Evolutionary conservation across 768 basidiomycete species (phyloP), one percentile per base, ranked within the genome.

Genomic region (Amanita inopinata): DNA sequence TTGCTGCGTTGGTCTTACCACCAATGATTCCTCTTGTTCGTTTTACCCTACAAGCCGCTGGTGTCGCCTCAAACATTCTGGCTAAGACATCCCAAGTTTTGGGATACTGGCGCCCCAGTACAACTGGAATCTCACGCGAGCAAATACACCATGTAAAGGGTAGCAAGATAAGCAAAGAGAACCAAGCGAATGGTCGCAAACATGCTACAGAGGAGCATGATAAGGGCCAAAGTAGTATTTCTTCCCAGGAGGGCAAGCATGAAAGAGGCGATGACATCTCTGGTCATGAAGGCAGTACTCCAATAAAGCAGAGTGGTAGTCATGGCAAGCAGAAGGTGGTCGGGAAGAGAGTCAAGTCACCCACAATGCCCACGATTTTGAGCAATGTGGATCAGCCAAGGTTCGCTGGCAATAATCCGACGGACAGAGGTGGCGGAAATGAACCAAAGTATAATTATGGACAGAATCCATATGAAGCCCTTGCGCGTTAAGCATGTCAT

Each of bases 71-170:
- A 2, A 54, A 46, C n/a, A 23, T 60, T 8, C 46, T 44, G 15
- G 56, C 58, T 3, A 60, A 59, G 22, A 33, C 48, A 6, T 55
- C 56, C 1, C 61, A 62, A 40, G 56, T 60, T 23, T 15, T 60
- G 4, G 58, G 58, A 8, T 49, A 53, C 20, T 60, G 61, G 61
- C 53, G 57, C 14, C 41, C 41, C 5, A 5, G 14, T 4, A 27
- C 23, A 11, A 43, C 23, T 7, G 41, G 33, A 12, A 19, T 43
- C 11, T 17, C 41, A 2, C 8, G 18, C 4, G 38, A 30, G 27
- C n/a, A n/a, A n/a, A n/a, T n/a, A n/a, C n/a, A n/a, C n/a, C n/a
- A n/a, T n/a, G n/a, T n/a, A n/a, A n/a, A n/a, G n/a, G n/a, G n/a
- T n/a, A n/a, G n/a, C n/a, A 2, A 8, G 3, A 38, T 12, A 41